A percentile compares a stretch with the other conserved stretches of the same genome.
Evolutionary conservation across 768 basidiomycete genomes (phyloP).

Genomic region (Auricularia cornea): DNA sequence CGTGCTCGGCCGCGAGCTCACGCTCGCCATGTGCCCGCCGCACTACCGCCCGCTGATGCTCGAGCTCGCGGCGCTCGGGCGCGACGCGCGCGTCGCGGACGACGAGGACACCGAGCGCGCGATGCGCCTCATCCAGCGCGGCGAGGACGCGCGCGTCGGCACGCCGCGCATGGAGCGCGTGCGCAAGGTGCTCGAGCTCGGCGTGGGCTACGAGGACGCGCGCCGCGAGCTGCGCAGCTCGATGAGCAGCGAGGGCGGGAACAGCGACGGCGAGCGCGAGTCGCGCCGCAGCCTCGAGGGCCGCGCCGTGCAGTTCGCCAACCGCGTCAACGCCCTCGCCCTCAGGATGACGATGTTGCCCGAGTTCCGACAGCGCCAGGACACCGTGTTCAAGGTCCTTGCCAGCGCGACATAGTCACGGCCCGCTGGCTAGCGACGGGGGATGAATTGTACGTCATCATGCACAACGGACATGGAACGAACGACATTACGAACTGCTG

Average conservation of each 20-base stretch:
- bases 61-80: slow-evolving; percentile 51
- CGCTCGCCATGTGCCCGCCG: slow-evolving; percentile 51
- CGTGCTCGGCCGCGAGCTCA: slow-evolving; percentile 49
- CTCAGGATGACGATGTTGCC: slow-evolving; percentile 60
- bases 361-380: slow-evolving; percentile 66
- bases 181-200: slow-evolving; percentile 46
- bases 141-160: slow-evolving; percentile 23
- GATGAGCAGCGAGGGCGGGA: slow-evolving; percentile 9
- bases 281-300: slow-evolving; percentile 51
- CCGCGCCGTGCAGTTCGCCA: slow-evolving; percentile 61
- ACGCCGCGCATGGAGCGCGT: slow-evolving; percentile 51
- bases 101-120: slow-evolving; percentile 48
- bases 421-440: too few relatives aligned
- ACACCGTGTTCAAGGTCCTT: slow-evolving; percentile 60
- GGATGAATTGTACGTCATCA: too few relatives aligned
- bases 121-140: slow-evolving; percentile 31
- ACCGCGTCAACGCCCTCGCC: slow-evolving; percentile 67
- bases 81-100: slow-evolving; percentile 38
- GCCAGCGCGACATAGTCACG: slow-evolving; percentile 14
- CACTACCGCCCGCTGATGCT: slow-evolving; percentile 61
- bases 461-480: too few relatives aligned
- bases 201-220: slow-evolving; percentile 38
- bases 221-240: not conserved
- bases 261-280: slow-evolving; percentile 18
- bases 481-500: too few relatives aligned